Evolutionary conservation across 257 asterid genomes (phyloP), one percentile per base, ranked within the genome.

Genomic region (Ilex aquifolium): DNA sequence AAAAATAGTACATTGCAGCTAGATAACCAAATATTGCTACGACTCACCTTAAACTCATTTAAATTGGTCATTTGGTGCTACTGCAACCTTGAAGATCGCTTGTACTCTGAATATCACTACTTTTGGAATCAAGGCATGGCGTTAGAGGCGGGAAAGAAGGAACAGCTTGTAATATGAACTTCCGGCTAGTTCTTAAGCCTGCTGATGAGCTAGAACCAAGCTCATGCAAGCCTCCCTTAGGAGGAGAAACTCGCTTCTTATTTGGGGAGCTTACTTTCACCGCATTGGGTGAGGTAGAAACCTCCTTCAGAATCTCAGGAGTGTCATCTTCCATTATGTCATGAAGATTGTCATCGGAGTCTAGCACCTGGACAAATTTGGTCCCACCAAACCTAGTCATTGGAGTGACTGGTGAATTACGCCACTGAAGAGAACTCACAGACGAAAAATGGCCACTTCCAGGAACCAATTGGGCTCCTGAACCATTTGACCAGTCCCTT

Each of bases 191-290:
- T 75, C 78, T 83, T 72, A 82, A 50, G 44, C 83, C 82, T 36
- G 72, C 71, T 46, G 79, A 53, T 31, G 88, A 70, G 73, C 79
- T 62, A 57, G 85, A 74, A 72, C 79, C 72, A 52, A 63, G 32
- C 65, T 64, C 73, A 2, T 59, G 56, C 49, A 32, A 54, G 36
- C 27, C 65, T 60, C 80, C 62, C 68, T 76, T 83, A 67, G 95
- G 93, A 73, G 91, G 96, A 70, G 93, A 89, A 61, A 86, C 77
- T 13, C 95, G 82, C 71, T 86, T 89, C 80, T 82, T 84, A 66
- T 80, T 80, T 30, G 94, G 91, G 14, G 95, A 84, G 81, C 78
- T 80, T 50, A 81, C 81, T 75, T 89, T 82, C 65, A 87, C 90
- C 65, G 79, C 77, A 70, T 61, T 70, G 51, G 56, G 51, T 32